These are phyloP conservation scores for Fraxinus sp. DNA, from an alignment of 305 asterid species.

Conservation along the genomic window DNA sequence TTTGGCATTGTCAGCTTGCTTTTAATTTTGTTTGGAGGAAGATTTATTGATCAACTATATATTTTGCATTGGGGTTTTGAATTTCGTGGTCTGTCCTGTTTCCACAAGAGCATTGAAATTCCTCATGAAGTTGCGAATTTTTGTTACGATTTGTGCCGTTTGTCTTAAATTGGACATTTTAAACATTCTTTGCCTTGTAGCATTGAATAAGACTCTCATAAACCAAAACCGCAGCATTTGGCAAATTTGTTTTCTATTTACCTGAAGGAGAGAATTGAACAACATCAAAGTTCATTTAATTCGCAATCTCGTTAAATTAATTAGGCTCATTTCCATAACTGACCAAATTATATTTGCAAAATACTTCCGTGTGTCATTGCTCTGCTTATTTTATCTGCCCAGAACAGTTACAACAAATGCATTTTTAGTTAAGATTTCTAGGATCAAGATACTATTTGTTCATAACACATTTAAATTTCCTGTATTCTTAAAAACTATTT, in stretches of 20 bases:
- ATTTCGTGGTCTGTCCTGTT: background rate
- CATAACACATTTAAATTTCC: background rate
- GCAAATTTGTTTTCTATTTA: too few relatives aligned
- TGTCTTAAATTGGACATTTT: background rate
- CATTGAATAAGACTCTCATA: background rate
- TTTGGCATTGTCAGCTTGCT: background rate
- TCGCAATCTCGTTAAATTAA: background rate
- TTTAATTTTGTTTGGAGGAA: background rate
- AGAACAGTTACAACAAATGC: background rate
- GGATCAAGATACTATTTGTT: background rate
- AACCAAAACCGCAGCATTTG: background rate
- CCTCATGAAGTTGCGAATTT: background rate
- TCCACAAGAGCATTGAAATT: background rate
- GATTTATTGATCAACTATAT: background rate
- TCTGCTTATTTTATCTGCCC: background rate
- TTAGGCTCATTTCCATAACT: background rate
- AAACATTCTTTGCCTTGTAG: background rate
- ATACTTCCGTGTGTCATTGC: background rate
- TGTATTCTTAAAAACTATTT: slow-evolving; percentile 10
- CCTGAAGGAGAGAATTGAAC: background rate
- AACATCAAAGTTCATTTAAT: background rate
- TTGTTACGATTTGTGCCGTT: background rate
- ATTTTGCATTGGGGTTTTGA: background rate
- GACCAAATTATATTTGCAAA: background rate
- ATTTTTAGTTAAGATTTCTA: background rate